Conservation (phyloP, 2,329 filamentous ascomycete genomes). For the Plenodomus biglobosus region DNA sequence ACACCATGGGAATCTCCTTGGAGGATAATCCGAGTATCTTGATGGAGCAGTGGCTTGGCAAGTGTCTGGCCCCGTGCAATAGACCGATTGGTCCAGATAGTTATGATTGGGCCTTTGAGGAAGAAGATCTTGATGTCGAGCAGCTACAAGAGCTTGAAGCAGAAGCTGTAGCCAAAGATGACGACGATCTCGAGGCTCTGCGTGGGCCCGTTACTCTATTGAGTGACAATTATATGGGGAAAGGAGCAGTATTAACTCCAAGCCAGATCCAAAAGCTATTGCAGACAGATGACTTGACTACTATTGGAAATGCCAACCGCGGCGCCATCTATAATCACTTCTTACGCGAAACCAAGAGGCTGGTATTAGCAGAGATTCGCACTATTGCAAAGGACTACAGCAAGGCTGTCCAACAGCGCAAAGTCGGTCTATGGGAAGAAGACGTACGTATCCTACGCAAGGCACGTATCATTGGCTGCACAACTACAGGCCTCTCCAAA, state of each 20-base stretch:
- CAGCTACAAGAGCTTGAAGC: conserved; percentile 63
- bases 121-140: conserved; percentile 63
- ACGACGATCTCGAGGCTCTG: conserved; percentile 51
- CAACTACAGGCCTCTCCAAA: conserved; percentile 79
- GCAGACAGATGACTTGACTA: conserved; percentile 59
- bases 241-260: conserved; percentile 20
- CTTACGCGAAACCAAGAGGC: conserved; percentile 56
- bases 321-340: conserved; percentile 69
- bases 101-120: conserved; percentile 59
- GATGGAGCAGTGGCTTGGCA: conserved; percentile 61
- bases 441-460: conserved; percentile 50
- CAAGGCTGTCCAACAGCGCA: conserved; percentile 54
- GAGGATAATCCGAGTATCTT: conserved; percentile 32
- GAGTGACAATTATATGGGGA: conserved; percentile 47
- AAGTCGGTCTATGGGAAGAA: conserved; percentile 60
- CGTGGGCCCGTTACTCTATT: conserved; percentile 34
- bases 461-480: conserved; percentile 65
- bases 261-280: conserved; percentile 44
- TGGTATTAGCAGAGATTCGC: conserved; percentile 53
- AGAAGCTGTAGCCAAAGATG: conserved; percentile 56
- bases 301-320: conserved; percentile 58
- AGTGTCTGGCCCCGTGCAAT: conserved; percentile 51
- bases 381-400: conserved; percentile 55
- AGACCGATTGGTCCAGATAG: conserved; percentile 51
- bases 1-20: conserved; percentile 44